Evolutionary conservation across 768 basidiomycete species (phyloP), one percentile per base, ranked within the genome.

Genomic region (Russula lepida): DNA sequence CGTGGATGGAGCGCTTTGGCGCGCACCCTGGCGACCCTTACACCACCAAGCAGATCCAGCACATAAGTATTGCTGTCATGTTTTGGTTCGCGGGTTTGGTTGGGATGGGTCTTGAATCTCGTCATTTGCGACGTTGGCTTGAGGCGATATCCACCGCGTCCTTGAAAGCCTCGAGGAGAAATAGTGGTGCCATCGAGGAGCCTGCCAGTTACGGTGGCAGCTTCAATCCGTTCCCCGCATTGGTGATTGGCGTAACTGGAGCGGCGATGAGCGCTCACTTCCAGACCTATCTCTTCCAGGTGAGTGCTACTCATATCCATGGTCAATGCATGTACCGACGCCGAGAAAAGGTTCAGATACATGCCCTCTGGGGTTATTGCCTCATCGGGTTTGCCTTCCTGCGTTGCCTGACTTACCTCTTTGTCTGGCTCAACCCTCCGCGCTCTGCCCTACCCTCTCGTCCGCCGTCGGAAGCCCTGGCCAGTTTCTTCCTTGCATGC

Each of bases 1-100:
- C 89, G 17, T 98, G 92, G 92, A 92, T 98, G 90, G 95, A 98
- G 74, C 82, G 95, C 44, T 90, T 95, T 66, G 95, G 94, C 3
- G 89, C 86, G 1, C 74, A 80, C 17, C 74, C 88, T 0, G 91
- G 89, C 15, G 86, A 87, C 69, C 89, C 94, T 15, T 95, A 81
- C 74, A 89, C 89, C 1, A 88, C 92, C 27, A 95, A 93, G 72
- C 83, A 97, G 70, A 82, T 97, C 17, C 92, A 98, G 69, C 95
- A 98, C 68, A 95, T 95, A 57, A 82, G 87, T 58, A 97, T 98
- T 65, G 95, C 95, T 68, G 90, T 86, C 64, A 94, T 94, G 92
- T 97, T 94, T 73, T 95, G 91, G 84, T 95, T 92, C 68, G 92
- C 90, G 25, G 95, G 95, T 12, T 78, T 91, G 7, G 70, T 93